phyloP scores from a whole-genome alignment of 306 rosid genomes.

The Cucumis cinereus region DNA sequence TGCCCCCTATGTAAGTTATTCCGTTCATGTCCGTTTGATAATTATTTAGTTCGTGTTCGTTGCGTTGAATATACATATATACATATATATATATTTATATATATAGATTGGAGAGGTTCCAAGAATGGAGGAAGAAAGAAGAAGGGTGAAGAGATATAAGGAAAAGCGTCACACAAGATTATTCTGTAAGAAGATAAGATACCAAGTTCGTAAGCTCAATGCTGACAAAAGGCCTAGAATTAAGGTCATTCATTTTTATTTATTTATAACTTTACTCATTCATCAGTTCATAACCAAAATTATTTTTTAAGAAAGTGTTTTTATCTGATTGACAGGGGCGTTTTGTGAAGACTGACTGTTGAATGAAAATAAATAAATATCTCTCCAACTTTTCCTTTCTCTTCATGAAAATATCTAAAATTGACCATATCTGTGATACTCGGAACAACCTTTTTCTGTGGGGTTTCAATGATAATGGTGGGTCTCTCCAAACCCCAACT shows the following conservation, averaged over 20 bases:
- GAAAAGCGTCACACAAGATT: not conserved
- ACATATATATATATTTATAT: no score
- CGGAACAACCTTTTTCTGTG: not conserved
- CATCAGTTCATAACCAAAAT: no score
- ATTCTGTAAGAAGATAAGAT: constrained; percentile 25
- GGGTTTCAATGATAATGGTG: no score
- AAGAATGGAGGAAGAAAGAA: constrained; percentile 27
- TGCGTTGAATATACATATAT: no score
- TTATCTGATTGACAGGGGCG: not conserved
- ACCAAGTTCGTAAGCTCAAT: constrained; percentile 16
- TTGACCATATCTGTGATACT: no score
- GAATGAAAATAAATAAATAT: not conserved
- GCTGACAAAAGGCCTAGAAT: not conserved
- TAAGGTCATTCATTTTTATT: not conserved
- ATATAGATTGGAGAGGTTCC: constrained; percentile 70
- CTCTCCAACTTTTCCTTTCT: not conserved
- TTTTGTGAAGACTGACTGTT: not conserved
- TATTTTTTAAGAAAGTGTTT: no score
- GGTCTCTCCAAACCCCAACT: no score
- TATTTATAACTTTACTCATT: no score
- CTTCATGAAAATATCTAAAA: not conserved
- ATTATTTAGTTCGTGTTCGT: no score
- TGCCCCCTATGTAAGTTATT: not conserved
- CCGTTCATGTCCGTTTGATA: no score
- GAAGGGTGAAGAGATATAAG: not conserved